Percentiles rank a stretch among this genome's conserved stretches.
phyloP scores from a whole-genome alignment of 2,329 filamentous ascomycete species.

The Colletotrichum lentis region DNA sequence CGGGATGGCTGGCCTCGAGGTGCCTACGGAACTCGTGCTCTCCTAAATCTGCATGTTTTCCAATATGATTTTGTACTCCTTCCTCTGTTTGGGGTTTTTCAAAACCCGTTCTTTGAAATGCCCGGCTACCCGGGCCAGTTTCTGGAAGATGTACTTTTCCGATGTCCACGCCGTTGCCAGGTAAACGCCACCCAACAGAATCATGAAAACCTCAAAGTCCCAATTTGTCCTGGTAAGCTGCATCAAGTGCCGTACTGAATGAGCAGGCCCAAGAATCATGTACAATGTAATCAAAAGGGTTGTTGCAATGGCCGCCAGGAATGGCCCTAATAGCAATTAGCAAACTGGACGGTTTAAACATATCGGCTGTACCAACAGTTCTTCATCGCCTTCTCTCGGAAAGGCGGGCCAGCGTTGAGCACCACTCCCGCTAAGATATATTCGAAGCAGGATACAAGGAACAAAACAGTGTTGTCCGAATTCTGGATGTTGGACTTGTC shows the following conservation, averaged over 20 bases:
- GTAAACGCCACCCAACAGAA: slow-evolving; percentile 74
- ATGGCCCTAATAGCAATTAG: slow-evolving; percentile 69
- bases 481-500: slow-evolving; percentile 88
- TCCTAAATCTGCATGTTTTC: slow-evolving; percentile 64
- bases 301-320: slow-evolving; percentile 77
- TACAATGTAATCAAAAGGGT: slow-evolving; percentile 75
- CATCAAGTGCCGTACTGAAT: slow-evolving; percentile 78
- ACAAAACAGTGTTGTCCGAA: slow-evolving; percentile 91
- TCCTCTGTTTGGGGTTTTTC: slow-evolving; percentile 76
- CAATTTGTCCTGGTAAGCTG: slow-evolving; percentile 80
- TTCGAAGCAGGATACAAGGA: slow-evolving; percentile 90
- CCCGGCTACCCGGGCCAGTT: slow-evolving; percentile 73
- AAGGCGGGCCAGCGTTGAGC: slow-evolving; percentile 89
- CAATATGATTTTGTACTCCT: slow-evolving; percentile 83
- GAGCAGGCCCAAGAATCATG: slow-evolving; percentile 79
- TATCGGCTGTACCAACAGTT: slow-evolving; percentile 70
- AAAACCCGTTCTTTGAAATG: slow-evolving; percentile 65
- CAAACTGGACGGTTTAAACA: slow-evolving; percentile 38
- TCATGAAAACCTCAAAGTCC: slow-evolving; percentile 76
- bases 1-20: not conserved
- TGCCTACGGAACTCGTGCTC: not conserved
- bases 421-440: slow-evolving; percentile 92
- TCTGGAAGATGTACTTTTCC: slow-evolving; percentile 76
- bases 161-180: slow-evolving; percentile 74
- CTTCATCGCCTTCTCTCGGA: slow-evolving; percentile 78